Evolutionary conservation across 495 filamentous ascomycete species (phyloP).

Genomic region (Hyphodiscus hymeniophilus): DNA sequence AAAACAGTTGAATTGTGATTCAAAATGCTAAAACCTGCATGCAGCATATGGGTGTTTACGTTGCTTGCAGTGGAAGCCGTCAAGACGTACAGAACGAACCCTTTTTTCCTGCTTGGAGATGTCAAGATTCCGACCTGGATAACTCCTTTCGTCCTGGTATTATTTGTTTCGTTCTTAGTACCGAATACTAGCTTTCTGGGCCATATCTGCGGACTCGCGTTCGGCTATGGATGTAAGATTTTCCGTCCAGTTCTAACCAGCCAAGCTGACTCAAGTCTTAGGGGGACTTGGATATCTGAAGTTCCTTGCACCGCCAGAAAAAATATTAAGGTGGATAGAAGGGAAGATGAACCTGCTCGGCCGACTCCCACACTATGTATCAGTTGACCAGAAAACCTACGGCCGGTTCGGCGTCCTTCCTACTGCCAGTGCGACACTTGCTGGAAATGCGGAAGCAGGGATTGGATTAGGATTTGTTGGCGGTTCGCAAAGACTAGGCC

Average conservation of each 20-base stretch:
- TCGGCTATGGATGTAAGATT: conserved; percentile 78
- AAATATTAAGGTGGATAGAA: conserved; percentile 73
- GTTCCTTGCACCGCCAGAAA: conserved; percentile 76
- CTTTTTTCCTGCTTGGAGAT: conserved; percentile 64
- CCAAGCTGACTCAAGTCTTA: conserved; percentile 26
- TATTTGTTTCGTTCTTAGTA: conserved; percentile 63
- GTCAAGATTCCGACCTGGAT: conserved; percentile 86
- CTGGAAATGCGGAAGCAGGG: conserved; percentile 29
- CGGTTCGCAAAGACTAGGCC: conserved; percentile 56
- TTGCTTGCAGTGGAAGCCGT: conserved; percentile 77
- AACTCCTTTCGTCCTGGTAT: conserved; percentile 66
- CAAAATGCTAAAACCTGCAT: not conserved
- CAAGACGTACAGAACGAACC: conserved; percentile 63
- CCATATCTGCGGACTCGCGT: conserved; percentile 68
- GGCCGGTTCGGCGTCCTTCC: conserved; percentile 88
- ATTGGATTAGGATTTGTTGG: conserved; percentile 53
- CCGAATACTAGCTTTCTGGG: conserved; percentile 78
- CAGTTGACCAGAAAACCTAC: conserved; percentile 91
- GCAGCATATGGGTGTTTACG: conserved; percentile 84
- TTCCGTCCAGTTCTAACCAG: conserved; percentile 1
- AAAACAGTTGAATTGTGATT: not conserved
- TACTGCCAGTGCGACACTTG: conserved; percentile 32
- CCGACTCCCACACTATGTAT: conserved; percentile 79
- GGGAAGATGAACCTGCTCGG: conserved; percentile 74
- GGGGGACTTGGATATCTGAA: conserved; percentile 80